Conservation (phyloP, 805 yeast genomes). For the Candida railenensis region DNA sequence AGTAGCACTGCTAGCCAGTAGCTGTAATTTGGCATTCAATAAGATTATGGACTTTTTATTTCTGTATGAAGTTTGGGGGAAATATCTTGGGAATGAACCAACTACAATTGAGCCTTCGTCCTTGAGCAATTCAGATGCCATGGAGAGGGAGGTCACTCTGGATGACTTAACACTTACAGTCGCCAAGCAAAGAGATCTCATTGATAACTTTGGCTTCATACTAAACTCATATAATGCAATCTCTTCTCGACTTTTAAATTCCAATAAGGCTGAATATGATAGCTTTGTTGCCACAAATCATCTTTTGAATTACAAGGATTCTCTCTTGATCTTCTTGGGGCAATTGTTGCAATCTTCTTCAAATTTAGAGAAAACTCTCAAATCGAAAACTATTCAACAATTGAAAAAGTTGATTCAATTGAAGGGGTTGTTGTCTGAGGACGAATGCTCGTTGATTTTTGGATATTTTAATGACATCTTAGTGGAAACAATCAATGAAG, state of each 20-base stretch:
- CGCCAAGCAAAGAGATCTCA: constrained; percentile 56
- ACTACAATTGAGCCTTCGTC: constrained; percentile 2
- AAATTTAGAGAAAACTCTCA: constrained; percentile 63
- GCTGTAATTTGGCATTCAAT: constrained; percentile 47
- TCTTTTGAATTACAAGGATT: constrained; percentile 57
- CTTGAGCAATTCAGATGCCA: neutral
- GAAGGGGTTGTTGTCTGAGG: constrained; percentile 44
- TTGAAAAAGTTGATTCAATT: constrained; percentile 56
- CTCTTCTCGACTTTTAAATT: constrained; percentile 12
- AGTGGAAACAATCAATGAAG: constrained; percentile 36
- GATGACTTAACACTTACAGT: constrained; percentile 41
- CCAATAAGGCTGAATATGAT: neutral
- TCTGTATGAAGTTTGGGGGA: constrained; percentile 43
- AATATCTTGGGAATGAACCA: constrained; percentile 14
- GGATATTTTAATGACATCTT: constrained; percentile 66
- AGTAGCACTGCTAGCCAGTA: constrained; percentile 53
- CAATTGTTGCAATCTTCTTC: constrained; percentile 68
- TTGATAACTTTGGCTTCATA: constrained; percentile 61
- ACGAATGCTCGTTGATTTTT: constrained; percentile 62
- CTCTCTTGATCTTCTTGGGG: constrained; percentile 64
- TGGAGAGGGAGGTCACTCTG: constrained; percentile 14
- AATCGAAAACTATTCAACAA: constrained; percentile 65
- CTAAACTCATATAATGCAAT: constrained; percentile 43
- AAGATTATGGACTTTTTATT: constrained; percentile 37
- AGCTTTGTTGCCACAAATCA: constrained; percentile 26